Conservation (phyloP, 148 eudicot genomes). For the Hydrangea macrophylla region DNA sequence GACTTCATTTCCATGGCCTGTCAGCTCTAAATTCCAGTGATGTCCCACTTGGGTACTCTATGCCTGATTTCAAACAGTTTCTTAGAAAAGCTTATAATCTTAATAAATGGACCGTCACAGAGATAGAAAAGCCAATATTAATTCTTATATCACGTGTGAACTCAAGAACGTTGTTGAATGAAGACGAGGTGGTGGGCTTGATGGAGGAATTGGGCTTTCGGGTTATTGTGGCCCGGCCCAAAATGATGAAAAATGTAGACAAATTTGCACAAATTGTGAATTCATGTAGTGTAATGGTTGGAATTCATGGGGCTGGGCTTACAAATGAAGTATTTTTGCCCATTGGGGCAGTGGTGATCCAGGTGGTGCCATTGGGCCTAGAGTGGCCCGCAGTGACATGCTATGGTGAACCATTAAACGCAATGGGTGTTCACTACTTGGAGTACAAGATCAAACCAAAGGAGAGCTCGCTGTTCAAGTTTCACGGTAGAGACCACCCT, state of each 20-base stretch:
- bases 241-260: conserved; percentile 26
- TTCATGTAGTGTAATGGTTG: conserved; percentile 48
- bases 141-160: conserved; percentile 41
- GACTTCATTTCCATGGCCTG: conserved; percentile 43
- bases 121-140: conserved; percentile 18
- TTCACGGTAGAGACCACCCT: conserved; percentile 41
- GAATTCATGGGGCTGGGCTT: conserved; percentile 62
- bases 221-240: conserved; percentile 19
- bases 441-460: conserved; percentile 44
- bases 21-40: conserved; percentile 26
- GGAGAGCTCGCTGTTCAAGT: conserved; percentile 50
- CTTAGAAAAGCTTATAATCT: conserved; percentile 28
- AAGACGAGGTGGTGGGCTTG: conserved; percentile 34
- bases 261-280: conserved; percentile 34
- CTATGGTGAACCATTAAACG: conserved; percentile 36
- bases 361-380: conserved; percentile 46
- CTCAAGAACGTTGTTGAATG: conserved; percentile 40
- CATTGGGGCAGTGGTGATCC: conserved; percentile 46
- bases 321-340: conserved; percentile 53
- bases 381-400: conserved; percentile 38
- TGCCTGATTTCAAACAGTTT: conserved; percentile 38
- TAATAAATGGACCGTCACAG: conserved; percentile 11
- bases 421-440: conserved; percentile 49
- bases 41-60: conserved; percentile 34
- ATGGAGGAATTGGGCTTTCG: conserved; percentile 44